Conservation (phyloP, 495 filamentous ascomycete species). For the Alectoria sarmentosa region DNA sequence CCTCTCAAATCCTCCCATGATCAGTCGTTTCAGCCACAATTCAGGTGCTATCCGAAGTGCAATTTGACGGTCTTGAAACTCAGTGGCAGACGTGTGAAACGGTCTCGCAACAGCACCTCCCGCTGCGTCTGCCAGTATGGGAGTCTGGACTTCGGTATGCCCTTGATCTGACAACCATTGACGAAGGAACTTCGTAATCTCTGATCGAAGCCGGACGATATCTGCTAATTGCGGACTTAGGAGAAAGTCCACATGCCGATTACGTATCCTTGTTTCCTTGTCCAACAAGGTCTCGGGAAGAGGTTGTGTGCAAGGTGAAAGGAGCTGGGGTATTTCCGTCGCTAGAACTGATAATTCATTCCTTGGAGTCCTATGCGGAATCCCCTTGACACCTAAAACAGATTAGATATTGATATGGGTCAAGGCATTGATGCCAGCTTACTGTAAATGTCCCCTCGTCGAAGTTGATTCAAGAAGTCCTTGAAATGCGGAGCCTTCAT, state of each 20-base stretch:
- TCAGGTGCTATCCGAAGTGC: slow-evolving; percentile 85
- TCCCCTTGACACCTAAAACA: slow-evolving; percentile 57
- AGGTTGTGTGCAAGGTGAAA: slow-evolving; percentile 70
- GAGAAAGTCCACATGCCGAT: slow-evolving; percentile 77
- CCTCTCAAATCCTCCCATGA: slow-evolving; percentile 81
- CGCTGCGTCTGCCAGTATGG: slow-evolving; percentile 67
- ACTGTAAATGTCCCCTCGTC: slow-evolving; percentile 74
- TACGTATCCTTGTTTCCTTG: slow-evolving; percentile 55
- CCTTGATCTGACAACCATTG: slow-evolving; percentile 60
- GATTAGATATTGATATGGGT: slow-evolving; percentile 20
- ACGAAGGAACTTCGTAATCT: slow-evolving; percentile 66
- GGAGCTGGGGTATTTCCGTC: slow-evolving; percentile 55
- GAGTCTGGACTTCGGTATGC: slow-evolving; percentile 85
- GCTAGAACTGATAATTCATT: slow-evolving; percentile 76
- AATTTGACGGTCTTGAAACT: slow-evolving; percentile 60
- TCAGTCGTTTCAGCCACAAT: slow-evolving; percentile 86
- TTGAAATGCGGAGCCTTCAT: slow-evolving; percentile 48
- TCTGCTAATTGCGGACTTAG: slow-evolving; percentile 59
- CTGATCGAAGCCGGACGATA: slow-evolving; percentile 63
- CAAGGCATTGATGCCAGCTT: slow-evolving; percentile 31
- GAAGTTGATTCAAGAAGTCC: slow-evolving; percentile 48
- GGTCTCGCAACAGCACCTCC: slow-evolving; percentile 81
- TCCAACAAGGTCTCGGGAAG: slow-evolving; percentile 60
- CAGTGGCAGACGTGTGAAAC: slow-evolving; percentile 68
- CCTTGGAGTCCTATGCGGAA: slow-evolving; percentile 58